Evolutionary conservation across 768 basidiomycete species (phyloP).

Genomic region (Auriscalpium orientale): DNA sequence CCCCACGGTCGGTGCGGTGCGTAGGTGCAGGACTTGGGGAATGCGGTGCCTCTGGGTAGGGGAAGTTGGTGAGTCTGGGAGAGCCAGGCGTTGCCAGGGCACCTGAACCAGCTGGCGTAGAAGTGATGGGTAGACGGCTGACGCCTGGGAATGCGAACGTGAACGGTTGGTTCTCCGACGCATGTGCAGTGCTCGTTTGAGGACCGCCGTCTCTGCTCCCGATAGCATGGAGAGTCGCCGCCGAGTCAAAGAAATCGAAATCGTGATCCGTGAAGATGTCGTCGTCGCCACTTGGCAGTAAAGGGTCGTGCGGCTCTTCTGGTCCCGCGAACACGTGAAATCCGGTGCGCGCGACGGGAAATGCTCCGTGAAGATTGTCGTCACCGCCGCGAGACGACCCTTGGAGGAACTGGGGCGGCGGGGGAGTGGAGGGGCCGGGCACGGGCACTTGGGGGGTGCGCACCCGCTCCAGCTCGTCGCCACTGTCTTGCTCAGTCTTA

Average conservation of each 20-base stretch:
- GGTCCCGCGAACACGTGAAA: conserved; percentile 2
- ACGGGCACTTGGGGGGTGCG: neutral
- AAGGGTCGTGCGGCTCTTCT: neutral
- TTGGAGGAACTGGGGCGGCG: too few species aligned
- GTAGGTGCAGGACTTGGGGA: conserved; percentile 14
- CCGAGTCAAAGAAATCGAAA: conserved; percentile 16
- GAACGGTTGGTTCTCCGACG: conserved; percentile 13
- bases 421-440: conserved; percentile 6
- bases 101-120: conserved; percentile 7
- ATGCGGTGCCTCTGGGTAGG: conserved; percentile 13
- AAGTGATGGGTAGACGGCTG: neutral
- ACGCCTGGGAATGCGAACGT: conserved; percentile 10
- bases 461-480: conserved; percentile 13
- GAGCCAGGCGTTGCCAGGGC: conserved; percentile 3
- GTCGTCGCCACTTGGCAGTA: conserved; percentile 4
- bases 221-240: conserved; percentile 4
- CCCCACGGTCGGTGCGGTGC: conserved; percentile 1
- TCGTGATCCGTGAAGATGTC: conserved; percentile 16
- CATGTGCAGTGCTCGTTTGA: neutral
- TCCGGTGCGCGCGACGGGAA: neutral
- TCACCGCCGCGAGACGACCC: too few species aligned
- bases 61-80: conserved; percentile 6
- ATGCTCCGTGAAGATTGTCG: too few species aligned
- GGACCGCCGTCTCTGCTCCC: neutral
- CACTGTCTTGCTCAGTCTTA: conserved; percentile 24